Conservation (phyloP, 345 rosid species). For the thale cress (Arabidopsis thaliana) region DNA sequence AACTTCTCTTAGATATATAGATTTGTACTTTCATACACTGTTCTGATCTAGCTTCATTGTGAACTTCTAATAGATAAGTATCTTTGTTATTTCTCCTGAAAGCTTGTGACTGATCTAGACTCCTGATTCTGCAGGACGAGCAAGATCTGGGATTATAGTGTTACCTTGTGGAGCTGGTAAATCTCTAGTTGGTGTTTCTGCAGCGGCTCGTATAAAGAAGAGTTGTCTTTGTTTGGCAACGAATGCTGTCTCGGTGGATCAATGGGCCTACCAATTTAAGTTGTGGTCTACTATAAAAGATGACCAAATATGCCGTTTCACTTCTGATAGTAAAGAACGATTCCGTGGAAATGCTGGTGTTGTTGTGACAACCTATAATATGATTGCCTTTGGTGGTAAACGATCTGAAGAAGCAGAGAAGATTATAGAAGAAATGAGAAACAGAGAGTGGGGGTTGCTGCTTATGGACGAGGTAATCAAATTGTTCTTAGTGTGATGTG, state of each 20-base stretch:
- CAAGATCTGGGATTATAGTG: conserved; percentile 97
- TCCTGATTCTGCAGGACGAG: conserved; percentile 69
- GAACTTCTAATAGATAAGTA: conserved; percentile 1
- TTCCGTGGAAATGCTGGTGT: conserved; percentile 98
- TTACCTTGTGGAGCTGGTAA: conserved; percentile 99
- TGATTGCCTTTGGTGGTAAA: conserved; percentile 99
- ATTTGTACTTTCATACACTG: not conserved
- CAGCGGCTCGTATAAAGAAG: conserved; percentile 88
- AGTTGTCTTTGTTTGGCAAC: conserved; percentile 99
- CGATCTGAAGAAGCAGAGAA: conserved; percentile 96
- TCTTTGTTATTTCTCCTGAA: not conserved
- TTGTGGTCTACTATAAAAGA: conserved; percentile 92
- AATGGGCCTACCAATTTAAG: conserved; percentile 95
- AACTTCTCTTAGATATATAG: not conserved
- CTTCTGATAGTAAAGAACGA: conserved; percentile 97
- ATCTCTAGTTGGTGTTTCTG: conserved; percentile 95
- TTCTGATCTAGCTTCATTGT: not conserved
- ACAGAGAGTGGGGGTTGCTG: conserved; percentile 97
- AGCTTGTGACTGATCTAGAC: conserved; percentile 22
- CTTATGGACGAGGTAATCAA: conserved; percentile 94
- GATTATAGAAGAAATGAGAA: conserved; percentile 94
- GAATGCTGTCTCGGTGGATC: conserved; percentile 98
- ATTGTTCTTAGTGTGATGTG: not conserved
- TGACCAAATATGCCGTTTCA: conserved; percentile 90
- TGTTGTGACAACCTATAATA: conserved; percentile 94